Evolutionary conservation across 2,329 filamentous ascomycete genomes (phyloP).

Genomic region (Trichoderma sp.): DNA sequence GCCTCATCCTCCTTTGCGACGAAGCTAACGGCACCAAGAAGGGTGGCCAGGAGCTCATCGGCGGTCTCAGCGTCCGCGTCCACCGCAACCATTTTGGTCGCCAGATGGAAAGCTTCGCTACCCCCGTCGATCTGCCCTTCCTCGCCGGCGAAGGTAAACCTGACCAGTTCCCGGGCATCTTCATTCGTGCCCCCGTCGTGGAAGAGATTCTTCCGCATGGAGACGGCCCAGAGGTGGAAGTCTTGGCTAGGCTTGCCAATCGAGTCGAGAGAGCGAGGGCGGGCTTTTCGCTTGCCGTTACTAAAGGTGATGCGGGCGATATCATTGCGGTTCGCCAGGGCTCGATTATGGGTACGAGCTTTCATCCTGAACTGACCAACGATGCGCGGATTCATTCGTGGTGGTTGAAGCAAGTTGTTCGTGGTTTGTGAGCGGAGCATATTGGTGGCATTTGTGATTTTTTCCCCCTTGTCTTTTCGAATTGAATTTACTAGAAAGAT

Average conservation of each 20-base stretch:
- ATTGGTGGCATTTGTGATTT: background rate
- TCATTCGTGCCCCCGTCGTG: conserved; percentile 92
- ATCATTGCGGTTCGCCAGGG: conserved; percentile 88
- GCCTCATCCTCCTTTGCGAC: conserved; percentile 85
- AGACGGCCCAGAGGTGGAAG: conserved; percentile 39
- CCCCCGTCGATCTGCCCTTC: conserved; percentile 69
- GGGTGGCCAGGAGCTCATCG: conserved; percentile 89
- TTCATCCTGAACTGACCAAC: conserved; percentile 88
- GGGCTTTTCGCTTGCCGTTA: conserved; percentile 37
- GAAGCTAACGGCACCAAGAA: conserved; percentile 84
- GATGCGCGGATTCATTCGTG: conserved; percentile 87
- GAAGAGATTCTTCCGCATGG: conserved; percentile 62
- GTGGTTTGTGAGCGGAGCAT: conserved; percentile 20
- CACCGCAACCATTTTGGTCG: conserved; percentile 94
- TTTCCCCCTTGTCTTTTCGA: background rate
- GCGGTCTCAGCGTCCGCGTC: conserved; percentile 84
- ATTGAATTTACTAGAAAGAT: background rate
- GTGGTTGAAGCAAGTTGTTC: conserved; percentile 74
- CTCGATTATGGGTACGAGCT: conserved; percentile 91
- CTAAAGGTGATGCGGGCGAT: conserved; percentile 56
- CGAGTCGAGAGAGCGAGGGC: conserved; percentile 36
- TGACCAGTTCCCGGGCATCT: conserved; percentile 70
- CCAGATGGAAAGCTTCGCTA: conserved; percentile 88
- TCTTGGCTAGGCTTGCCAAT: background rate
- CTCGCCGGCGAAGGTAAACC: conserved; percentile 40